Base-by-base conservation (phyloP, 352 stramenopile genomes). In the Plasmopara muralis region DNA sequence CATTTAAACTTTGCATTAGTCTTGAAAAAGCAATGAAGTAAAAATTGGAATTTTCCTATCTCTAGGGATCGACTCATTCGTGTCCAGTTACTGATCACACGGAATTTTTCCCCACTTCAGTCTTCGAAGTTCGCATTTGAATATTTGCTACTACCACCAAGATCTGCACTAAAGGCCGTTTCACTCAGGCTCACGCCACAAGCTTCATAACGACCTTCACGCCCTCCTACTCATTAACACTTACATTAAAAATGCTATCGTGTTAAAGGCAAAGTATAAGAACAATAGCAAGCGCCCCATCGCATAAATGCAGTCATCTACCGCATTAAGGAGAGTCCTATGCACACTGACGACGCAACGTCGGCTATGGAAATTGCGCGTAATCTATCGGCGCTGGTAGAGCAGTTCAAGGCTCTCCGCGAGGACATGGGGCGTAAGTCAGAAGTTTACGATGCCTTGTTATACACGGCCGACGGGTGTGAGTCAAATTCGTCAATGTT, bases 351-450 rank as follows among this genome's bases (percentile, higher is more conserved):
- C 5, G 48, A 57, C 6, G 38, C 29, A 30, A 30, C 51, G 5
- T 35, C 53, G 28, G 42, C 57, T 10, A 49, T 62, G 9, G 78
- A 89, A 55, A 64, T 93, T 7, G 71, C 68, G 51, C 64, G 69
- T 9, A 85, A 70, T 39, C 55, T 93, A 34, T 79, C 82, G 12
- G 65, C 77, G 43, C 68, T 93, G 13, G 66, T 93, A 10, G 55
- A 64, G 38, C 62, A 89, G 38, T 68, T 93, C 16, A 72, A 72
- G 54, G 58, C 61, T 43, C 66, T 93, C 6, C 77, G 78, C 18
- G 33, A 66, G 10, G 70, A 85, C 45, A 89, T 90, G 77, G 70
- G 86, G 42, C 74, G 70, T 46, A 84, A 78, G 53, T 81, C 74
- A 29, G 74, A 81, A 48, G 57, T 89, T 25, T 93, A 89, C 65